Base-by-base conservation (phyloP, 2,329 filamentous ascomycete genomes). In the Botryotinia globosa region DNA sequence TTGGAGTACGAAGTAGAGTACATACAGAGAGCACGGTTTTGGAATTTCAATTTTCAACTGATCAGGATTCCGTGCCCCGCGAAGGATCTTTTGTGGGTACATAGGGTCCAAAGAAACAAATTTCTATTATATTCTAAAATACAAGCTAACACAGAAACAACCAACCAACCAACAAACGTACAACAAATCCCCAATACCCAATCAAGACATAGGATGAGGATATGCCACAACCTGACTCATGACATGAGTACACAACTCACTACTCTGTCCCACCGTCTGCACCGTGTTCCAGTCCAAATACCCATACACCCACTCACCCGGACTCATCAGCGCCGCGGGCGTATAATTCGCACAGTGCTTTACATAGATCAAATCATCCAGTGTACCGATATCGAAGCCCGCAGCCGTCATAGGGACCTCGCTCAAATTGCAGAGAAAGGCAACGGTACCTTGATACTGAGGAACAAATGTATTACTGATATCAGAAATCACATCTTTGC, bases 201-300 rank as follows among this genome's bases (percentile, higher is more conserved):
- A 22, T n/a, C 18, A 67, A 48, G 32, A 29, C 32, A 66, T 66
- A 7, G 8, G 12, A 2, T 4, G 7, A 29, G 45, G 45, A 66
- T 66, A 66, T 18, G 29, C 63, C 4, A 37, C 32, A 9, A 34
- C n/a, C 20, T 25, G 22, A 51, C 22, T 39, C 64, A 54, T 54
- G n/a, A 39, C 64, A 66, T 37, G 29, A 66, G 18, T 39, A 66
- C 64, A 66, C 64, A 66, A 66, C 45, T 66, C 45, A n/a, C 64
- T 65, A 48, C 62, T 25, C 39, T 44, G 39, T n/a, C 61, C 61
- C n/a, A 64, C 62, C 62, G 16, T 34, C 20, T 34, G n/a, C 29
- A 34, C 62, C 44, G 42, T 48, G 4, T 64, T 20, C 61, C 25
- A 32, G 16, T 65, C 62, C 62, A 48, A 16, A 65, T 48, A 48